These are phyloP conservation scores for Kurtzmaniella cleridarum DNA, from an alignment of 805 yeast genomes.

Conservation along the genomic window DNA sequence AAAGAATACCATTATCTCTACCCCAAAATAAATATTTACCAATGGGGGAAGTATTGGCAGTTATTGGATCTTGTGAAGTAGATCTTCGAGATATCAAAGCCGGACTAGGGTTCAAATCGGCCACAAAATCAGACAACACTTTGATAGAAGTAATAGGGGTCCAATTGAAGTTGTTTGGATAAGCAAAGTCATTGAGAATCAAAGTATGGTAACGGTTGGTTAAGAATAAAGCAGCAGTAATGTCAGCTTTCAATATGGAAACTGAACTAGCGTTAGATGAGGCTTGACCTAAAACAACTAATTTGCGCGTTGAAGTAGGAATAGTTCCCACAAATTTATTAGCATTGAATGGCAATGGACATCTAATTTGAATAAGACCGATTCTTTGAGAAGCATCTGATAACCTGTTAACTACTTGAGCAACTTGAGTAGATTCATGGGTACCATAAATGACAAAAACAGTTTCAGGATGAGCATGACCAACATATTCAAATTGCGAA, in stretches of 20 bases:
- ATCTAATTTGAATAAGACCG: slow-evolving; percentile 67
- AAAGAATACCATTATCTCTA: slow-evolving; percentile 53
- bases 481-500: slow-evolving; percentile 65
- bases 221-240: slow-evolving; percentile 64
- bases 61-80: slow-evolving; percentile 19
- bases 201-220: slow-evolving; percentile 35
- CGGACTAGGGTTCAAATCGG: slow-evolving; percentile 19
- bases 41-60: slow-evolving; percentile 38
- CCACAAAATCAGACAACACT: slow-evolving; percentile 40
- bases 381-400: slow-evolving; percentile 33
- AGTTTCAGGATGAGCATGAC: slow-evolving; percentile 55
- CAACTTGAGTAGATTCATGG: slow-evolving; percentile 52
- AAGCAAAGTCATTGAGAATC: slow-evolving; percentile 46
- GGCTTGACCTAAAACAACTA: slow-evolving; percentile 64
- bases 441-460: slow-evolving; percentile 85
- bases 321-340: slow-evolving; percentile 52
- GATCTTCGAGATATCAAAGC: slow-evolving; percentile 17
- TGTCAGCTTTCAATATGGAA: slow-evolving; percentile 59
- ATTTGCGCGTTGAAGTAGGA: slow-evolving; percentile 51
- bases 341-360: slow-evolving; percentile 75
- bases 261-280: slow-evolving; percentile 25
- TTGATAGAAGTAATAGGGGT: slow-evolving; percentile 48
- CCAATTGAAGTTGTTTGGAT: slow-evolving; percentile 51
- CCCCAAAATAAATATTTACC: slow-evolving; percentile 60
- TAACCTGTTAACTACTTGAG: slow-evolving; percentile 35